Percentiles rank a stretch among this genome's conserved stretches.
Conservation (phyloP, 2,329 filamentous ascomycete genomes). For the Parastagonospora avenae region DNA sequence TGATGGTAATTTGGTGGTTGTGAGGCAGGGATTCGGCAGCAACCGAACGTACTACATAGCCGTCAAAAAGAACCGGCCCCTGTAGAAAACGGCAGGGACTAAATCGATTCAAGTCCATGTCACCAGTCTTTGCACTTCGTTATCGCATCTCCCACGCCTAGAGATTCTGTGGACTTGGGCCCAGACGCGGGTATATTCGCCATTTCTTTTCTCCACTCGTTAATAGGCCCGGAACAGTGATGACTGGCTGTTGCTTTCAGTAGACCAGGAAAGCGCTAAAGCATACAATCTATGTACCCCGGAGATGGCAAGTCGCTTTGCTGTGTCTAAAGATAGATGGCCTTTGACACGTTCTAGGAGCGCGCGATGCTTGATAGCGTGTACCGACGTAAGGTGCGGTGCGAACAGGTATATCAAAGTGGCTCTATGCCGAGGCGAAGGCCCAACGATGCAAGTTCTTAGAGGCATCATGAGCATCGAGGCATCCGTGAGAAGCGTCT, state of each 20-base stretch:
- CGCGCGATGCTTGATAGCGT: no score
- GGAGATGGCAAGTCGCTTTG: no score
- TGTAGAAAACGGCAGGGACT: constrained; percentile 23
- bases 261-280: background rate
- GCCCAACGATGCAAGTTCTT: no score
- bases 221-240: background rate
- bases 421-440: no score
- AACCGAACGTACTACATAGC: constrained; percentile 29
- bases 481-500: no score
- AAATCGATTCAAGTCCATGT: constrained; percentile 13
- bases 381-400: no score
- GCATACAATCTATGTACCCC: no score
- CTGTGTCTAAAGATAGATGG: no score
- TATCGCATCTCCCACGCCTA: constrained; percentile 10
- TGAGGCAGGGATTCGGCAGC: constrained; percentile 32
- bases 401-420: no score
- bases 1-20: constrained; percentile 36
- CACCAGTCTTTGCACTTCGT: constrained; percentile 15
- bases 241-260: background rate
- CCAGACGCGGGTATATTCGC: constrained; percentile 24
- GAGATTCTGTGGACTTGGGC: constrained; percentile 7
- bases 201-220: constrained; percentile 1
- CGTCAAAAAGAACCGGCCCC: constrained; percentile 25
- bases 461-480: no score
- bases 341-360: no score